Evolutionary conservation across 2,329 filamentous ascomycete genomes (phyloP).

Genomic region (Bipolaris bicolor): DNA sequence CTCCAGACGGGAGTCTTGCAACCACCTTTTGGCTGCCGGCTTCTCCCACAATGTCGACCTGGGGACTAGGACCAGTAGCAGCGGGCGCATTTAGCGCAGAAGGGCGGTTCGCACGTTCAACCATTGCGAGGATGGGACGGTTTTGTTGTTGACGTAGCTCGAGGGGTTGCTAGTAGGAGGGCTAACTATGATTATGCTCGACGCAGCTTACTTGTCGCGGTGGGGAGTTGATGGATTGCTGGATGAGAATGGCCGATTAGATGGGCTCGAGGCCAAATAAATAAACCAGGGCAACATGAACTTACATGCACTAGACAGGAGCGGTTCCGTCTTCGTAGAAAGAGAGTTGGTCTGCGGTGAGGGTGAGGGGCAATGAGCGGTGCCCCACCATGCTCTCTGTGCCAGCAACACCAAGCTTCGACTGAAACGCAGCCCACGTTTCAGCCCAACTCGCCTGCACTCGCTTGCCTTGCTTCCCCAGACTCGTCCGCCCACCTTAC

Average conservation of each 20-base stretch:
- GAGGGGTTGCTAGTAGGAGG: constrained; percentile 8
- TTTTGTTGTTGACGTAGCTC: constrained; percentile 9
- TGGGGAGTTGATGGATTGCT: constrained; percentile 3
- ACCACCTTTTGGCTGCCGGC: constrained; percentile 74
- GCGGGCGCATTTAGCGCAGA: constrained; percentile 67
- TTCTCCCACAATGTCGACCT: constrained; percentile 77
- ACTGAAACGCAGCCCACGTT: constrained; percentile 25
- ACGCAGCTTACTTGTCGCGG: not conserved
- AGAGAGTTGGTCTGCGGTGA: constrained; percentile 21
- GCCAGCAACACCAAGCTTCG: constrained; percentile 21
- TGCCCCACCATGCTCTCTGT: constrained; percentile 19
- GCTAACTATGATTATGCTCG: not conserved
- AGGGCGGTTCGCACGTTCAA: constrained; percentile 85
- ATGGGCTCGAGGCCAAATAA: not conserved
- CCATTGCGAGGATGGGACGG: constrained; percentile 57
- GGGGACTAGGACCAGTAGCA: constrained; percentile 67
- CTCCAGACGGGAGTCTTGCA: constrained; percentile 83
- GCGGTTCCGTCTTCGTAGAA: constrained; percentile 15
- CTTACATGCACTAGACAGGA: constrained; percentile 16
- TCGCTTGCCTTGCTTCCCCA: constrained; percentile 8
- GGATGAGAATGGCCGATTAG: not conserved
- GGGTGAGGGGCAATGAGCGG: constrained; percentile 28
- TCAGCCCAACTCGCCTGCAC: constrained; percentile 23
- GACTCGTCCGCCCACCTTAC: not conserved
- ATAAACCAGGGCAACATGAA: constrained; percentile 1